A percentile compares a stretch with the other conserved stretches of the same genome.
phyloP scores from a whole-genome alignment of 2,329 filamentous ascomycete genomes.

The Raffaelea ambrosiae region DNA sequence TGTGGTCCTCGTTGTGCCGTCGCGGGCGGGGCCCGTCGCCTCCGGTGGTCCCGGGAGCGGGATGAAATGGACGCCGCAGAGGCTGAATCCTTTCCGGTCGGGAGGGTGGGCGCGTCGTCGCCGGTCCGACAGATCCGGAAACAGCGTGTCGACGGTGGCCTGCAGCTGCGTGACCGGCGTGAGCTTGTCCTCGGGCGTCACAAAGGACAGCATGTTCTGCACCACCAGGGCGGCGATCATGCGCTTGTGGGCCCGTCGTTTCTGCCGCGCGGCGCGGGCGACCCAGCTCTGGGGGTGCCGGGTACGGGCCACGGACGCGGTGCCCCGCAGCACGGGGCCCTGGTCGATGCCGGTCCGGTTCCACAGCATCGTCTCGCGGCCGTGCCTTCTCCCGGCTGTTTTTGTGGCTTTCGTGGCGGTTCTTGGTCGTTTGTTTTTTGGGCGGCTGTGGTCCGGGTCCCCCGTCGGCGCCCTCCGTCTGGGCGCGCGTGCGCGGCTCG shows the following conservation, averaged over 20 bases:
- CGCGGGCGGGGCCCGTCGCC: too few relatives aligned
- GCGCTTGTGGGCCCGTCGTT: conserved; percentile 27
- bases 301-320: conserved; percentile 1
- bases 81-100: conserved; percentile 27
- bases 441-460: too few relatives aligned
- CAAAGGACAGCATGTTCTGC: conserved; percentile 38
- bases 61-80: conserved; percentile 38
- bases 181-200: conserved; percentile 38
- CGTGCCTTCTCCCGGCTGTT: too few relatives aligned
- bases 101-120: background rate
- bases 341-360: too few relatives aligned
- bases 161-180: conserved; percentile 35
- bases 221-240: conserved; percentile 37
- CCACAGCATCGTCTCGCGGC: too few relatives aligned
- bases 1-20: conserved; percentile 13
- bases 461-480: too few relatives aligned
- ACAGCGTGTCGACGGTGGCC: conserved; percentile 34
- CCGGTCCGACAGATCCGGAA: conserved; percentile 32
- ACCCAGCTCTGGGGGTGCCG: conserved; percentile 11
- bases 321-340: background rate
- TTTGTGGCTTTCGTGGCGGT: too few relatives aligned
- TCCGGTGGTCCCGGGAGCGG: too few relatives aligned
- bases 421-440: too few relatives aligned
- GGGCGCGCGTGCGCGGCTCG: too few relatives aligned
- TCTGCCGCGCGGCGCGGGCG: conserved; percentile 9